Conservation (phyloP, 2,329 filamentous ascomycete species). For the Penicillium sp. region DNA sequence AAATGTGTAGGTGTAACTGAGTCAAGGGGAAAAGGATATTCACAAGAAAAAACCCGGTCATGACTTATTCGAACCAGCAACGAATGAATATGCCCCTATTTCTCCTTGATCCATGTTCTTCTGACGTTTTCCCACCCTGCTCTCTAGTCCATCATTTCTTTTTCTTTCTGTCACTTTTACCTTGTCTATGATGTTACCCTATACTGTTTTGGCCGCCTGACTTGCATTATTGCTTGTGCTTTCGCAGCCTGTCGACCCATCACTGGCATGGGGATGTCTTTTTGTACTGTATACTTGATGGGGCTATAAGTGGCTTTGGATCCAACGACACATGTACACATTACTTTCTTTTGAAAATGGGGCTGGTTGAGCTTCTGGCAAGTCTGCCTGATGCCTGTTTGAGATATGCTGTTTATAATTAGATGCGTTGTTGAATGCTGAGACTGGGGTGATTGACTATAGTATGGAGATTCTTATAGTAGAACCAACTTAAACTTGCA, state of each 20-base stretch:
- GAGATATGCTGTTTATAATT: constrained; percentile 18
- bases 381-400: constrained; percentile 4
- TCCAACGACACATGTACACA: constrained; percentile 1
- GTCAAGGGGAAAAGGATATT: constrained; percentile 5
- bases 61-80: constrained; percentile 25
- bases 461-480: too few species aligned
- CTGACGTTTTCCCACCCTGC: constrained; percentile 5
- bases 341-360: constrained; percentile 2
- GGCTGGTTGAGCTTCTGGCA: constrained; percentile 4
- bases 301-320: neutral
- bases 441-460: too few species aligned
- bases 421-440: constrained; percentile 11
- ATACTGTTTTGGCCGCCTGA: constrained; percentile 11
- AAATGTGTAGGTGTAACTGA: constrained; percentile 3
- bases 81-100: constrained; percentile 25
- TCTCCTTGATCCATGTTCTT: constrained; percentile 12
- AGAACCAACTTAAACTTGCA: too few species aligned
- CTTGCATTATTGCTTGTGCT: too few species aligned
- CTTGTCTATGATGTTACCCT: constrained; percentile 18
- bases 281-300: constrained; percentile 1
- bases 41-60: constrained; percentile 17
- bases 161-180: constrained; percentile 17
- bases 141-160: constrained; percentile 10
- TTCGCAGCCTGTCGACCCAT: too few species aligned
- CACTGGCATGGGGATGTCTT: neutral